A percentile compares a stretch with the other conserved stretches of the same genome.
phyloP scores from a whole-genome alignment of 441 rosid genomes.

The Pelargonium citronellum region DNA sequence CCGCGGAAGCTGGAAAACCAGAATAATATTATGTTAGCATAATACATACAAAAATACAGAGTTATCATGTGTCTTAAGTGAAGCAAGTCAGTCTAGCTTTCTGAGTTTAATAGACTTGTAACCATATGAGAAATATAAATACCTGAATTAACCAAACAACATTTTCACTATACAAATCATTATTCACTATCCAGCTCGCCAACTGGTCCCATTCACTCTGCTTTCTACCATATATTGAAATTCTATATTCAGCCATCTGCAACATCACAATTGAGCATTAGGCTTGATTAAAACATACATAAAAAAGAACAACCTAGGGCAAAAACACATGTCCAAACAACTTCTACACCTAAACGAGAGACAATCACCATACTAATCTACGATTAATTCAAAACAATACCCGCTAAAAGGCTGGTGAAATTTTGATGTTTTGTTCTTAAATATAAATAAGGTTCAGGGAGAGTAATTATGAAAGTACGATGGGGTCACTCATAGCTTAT shows the following conservation, averaged over 20 bases:
- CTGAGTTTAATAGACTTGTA: no score
- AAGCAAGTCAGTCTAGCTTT: no score
- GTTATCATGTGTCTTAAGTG: no score
- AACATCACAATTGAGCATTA: conserved; percentile 21
- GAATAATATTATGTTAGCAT: neutral
- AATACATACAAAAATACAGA: no score
- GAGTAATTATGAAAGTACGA: neutral
- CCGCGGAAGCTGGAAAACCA: conserved; percentile 74
- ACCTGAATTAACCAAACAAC: conserved; percentile 99
- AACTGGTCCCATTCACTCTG: conserved; percentile 98
- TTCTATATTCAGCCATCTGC: conserved; percentile 99
- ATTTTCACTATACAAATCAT: conserved; percentile 88
- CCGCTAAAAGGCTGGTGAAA: neutral
- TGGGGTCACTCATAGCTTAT: neutral
- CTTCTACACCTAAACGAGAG: neutral
- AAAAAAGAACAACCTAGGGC: neutral
- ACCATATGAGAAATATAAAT: neutral
- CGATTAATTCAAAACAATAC: neutral
- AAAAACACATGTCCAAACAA: conserved; percentile 2
- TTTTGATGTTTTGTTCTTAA: neutral
- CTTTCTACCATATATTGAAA: conserved; percentile 96
- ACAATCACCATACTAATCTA: neutral
- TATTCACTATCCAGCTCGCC: conserved; percentile 99
- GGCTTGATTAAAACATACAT: neutral
- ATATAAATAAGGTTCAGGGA: neutral